These are phyloP conservation scores for Xanthoconium stramineum DNA, from an alignment of 768 basidiomycete genomes.

Conservation along the genomic window DNA sequence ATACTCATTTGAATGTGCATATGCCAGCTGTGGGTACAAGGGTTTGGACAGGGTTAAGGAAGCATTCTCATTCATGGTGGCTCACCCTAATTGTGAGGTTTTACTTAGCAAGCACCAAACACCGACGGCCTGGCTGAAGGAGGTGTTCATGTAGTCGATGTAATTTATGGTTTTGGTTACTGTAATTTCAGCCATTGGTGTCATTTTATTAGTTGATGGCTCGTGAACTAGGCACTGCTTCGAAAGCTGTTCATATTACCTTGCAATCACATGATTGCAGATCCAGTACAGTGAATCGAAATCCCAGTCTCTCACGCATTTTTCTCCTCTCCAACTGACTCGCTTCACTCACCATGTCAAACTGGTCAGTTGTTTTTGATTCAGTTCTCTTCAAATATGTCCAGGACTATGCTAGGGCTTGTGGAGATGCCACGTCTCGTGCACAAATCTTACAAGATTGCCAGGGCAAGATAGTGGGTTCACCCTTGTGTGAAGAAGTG, in stretches of 20 bases:
- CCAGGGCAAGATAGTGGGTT: neutral
- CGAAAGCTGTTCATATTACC: neutral
- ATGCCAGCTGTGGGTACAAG: neutral
- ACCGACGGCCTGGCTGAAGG: neutral
- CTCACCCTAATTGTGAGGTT: neutral
- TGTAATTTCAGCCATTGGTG: too few species aligned
- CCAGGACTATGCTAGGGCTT: too few species aligned
- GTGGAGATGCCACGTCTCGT: neutral
- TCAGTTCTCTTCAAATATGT: neutral
- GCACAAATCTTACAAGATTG: neutral
- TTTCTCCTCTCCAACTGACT: neutral
- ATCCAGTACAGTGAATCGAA: neutral
- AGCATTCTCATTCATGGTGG: neutral
- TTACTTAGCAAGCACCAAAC: neutral
- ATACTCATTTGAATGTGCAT: neutral
- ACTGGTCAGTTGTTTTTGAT: neutral
- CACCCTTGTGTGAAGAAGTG: neutral
- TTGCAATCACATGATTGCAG: neutral
- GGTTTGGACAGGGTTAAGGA: neutral
- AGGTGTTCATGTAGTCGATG: neutral
- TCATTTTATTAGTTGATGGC: neutral
- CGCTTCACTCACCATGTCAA: neutral
- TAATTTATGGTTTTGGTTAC: too few species aligned
- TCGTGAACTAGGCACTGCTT: too few species aligned
- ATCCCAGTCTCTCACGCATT: neutral